These are phyloP conservation scores for Aquilaria agallochum DNA, from an alignment of 441 rosid genomes.

Conservation along the genomic window DNA sequence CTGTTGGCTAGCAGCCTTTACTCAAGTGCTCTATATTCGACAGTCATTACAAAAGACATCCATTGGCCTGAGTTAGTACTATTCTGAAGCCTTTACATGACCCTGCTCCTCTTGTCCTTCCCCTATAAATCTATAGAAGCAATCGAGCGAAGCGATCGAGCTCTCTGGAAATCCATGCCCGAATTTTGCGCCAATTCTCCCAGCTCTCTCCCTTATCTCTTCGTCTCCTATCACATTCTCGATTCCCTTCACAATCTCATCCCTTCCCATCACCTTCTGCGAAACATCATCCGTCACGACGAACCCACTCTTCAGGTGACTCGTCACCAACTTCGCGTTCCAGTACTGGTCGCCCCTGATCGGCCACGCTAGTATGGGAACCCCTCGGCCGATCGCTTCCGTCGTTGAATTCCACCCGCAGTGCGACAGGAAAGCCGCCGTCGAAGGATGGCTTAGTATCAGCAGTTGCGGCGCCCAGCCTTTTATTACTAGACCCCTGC, in stretches of 20 bases:
- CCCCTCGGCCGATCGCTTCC: slow-evolving; percentile 26
- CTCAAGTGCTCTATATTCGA: no score
- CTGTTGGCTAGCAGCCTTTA: no score
- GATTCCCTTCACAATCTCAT: slow-evolving; percentile 21
- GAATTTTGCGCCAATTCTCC: slow-evolving; percentile 15
- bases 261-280: slow-evolving; percentile 10
- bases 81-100: no score
- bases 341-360: slow-evolving; percentile 25
- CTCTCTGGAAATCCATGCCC: slow-evolving; percentile 26
- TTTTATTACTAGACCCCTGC: slow-evolving; percentile 24
- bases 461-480: slow-evolving; percentile 39
- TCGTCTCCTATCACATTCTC: slow-evolving; percentile 28
- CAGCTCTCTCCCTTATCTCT: slow-evolving; percentile 21
- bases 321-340: slow-evolving; percentile 30
- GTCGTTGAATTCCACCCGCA: slow-evolving; percentile 34
- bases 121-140: slow-evolving; percentile 8
- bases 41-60: no score
- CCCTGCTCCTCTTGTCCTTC: no score
- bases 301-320: slow-evolving; percentile 25
- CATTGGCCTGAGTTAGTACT: no score
- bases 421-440: slow-evolving; percentile 29
- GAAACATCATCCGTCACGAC: slow-evolving; percentile 15
- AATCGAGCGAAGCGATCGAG: slow-evolving; percentile 22
- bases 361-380: slow-evolving; percentile 30
- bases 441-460: slow-evolving; percentile 27